These are phyloP conservation scores for Porogramme epimiltina DNA, from an alignment of 1,284 basidiomycete genomes.

Conservation along the genomic window DNA sequence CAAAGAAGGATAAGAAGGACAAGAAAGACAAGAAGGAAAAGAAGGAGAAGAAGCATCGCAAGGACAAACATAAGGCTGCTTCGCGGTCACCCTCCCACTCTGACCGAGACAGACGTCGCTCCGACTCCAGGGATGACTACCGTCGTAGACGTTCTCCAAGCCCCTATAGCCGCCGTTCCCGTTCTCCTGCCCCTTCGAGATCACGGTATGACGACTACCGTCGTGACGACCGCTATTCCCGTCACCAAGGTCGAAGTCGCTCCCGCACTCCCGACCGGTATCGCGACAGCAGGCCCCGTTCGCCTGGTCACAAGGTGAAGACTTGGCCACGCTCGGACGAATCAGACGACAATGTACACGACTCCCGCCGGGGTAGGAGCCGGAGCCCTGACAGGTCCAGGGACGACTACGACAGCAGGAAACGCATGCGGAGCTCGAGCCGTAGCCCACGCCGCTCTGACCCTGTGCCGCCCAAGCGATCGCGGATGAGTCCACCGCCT, in stretches of 20 bases:
- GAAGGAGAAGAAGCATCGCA: constrained; percentile 32
- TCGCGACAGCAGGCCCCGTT: constrained; percentile 17
- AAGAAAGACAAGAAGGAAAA: constrained; percentile 65
- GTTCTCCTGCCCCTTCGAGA: constrained; percentile 35
- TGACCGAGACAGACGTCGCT: constrained; percentile 34
- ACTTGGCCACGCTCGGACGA: constrained; percentile 48
- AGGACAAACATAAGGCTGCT: constrained; percentile 34
- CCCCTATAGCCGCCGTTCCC: constrained; percentile 40
- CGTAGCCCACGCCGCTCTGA: constrained; percentile 32
- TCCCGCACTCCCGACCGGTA: constrained; percentile 31
- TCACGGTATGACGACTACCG: constrained; percentile 34
- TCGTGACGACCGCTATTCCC: constrained; percentile 21
- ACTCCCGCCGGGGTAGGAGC: constrained; percentile 21
- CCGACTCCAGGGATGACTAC: constrained; percentile 39
- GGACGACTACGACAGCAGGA: constrained; percentile 32
- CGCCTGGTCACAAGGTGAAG: constrained; percentile 24
- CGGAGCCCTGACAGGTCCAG: constrained; percentile 27
- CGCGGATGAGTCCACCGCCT: constrained; percentile 41
- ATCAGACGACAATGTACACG: constrained; percentile 42
- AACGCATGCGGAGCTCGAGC: constrained; percentile 52
- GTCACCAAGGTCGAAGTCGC: constrained; percentile 29
- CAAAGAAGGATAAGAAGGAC: constrained; percentile 76
- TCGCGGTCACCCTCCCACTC: constrained; percentile 37
- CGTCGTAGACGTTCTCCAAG: constrained; percentile 40
- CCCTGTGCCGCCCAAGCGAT: constrained; percentile 37